phyloP scores from a whole-genome alignment of 2,329 filamentous ascomycete genomes.

The Colletotrichum godetiae region DNA sequence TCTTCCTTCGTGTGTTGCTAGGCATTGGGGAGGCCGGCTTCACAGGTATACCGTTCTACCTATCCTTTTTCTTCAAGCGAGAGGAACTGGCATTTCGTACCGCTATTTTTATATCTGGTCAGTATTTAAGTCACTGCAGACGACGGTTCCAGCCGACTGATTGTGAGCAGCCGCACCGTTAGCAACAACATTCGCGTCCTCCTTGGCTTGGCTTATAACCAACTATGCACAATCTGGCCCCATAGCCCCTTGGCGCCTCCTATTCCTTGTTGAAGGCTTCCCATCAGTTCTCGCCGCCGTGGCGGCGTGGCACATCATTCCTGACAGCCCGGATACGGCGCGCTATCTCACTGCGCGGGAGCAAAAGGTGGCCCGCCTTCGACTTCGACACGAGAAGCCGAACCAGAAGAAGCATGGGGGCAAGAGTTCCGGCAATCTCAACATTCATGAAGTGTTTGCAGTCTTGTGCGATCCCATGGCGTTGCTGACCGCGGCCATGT shows the following conservation, averaged over 20 bases:
- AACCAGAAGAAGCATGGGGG: slow-evolving; percentile 35
- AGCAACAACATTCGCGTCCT: slow-evolving; percentile 84
- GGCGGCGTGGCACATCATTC: slow-evolving; percentile 79
- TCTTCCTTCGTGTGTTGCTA: slow-evolving; percentile 66
- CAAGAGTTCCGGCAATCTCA: slow-evolving; percentile 52
- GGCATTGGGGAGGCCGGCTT: slow-evolving; percentile 76
- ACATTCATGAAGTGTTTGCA: slow-evolving; percentile 66
- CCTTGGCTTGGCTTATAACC: slow-evolving; percentile 82
- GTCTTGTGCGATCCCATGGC: slow-evolving; percentile 74
- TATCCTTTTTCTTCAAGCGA: slow-evolving; percentile 73
- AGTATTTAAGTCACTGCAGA: slow-evolving; percentile 30
- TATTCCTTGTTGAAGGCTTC: slow-evolving; percentile 88
- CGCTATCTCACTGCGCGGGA: slow-evolving; percentile 71
- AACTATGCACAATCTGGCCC: slow-evolving; percentile 72
- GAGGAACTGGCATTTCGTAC: slow-evolving; percentile 86
- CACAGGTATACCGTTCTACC: slow-evolving; percentile 71
- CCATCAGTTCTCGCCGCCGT: slow-evolving; percentile 82
- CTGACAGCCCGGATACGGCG: slow-evolving; percentile 78
- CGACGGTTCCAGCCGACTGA: slow-evolving; percentile 38
- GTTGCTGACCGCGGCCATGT: slow-evolving; percentile 83
- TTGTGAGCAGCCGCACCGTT: slow-evolving; percentile 79
- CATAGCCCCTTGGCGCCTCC: slow-evolving; percentile 85
- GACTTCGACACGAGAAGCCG: slow-evolving; percentile 67
- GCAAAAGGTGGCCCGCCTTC: slow-evolving; percentile 76
- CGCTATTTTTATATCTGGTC: slow-evolving; percentile 84